Percentiles rank a stretch among this genome's conserved stretches.
Conservation (phyloP, 2,329 filamentous ascomycete genomes). For the Fusarium sp. region DNA sequence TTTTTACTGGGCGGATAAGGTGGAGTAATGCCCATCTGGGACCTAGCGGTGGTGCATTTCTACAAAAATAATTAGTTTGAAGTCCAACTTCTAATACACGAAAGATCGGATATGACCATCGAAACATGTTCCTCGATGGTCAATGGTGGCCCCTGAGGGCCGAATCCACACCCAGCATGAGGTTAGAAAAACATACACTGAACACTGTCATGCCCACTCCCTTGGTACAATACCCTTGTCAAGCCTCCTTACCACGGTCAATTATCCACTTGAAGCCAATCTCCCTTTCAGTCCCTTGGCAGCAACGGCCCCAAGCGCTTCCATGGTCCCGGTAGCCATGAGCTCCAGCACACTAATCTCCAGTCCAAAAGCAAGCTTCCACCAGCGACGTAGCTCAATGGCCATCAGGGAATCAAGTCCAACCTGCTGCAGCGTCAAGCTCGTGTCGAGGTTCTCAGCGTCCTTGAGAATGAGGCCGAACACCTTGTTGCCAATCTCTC, state of each 20-base stretch:
- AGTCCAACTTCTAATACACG: background rate
- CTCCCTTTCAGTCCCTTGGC: background rate
- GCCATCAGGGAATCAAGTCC: constrained; percentile 2
- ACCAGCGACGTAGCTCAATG: constrained; percentile 2
- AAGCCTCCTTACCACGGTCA: background rate
- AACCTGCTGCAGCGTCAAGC: background rate
- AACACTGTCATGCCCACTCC: background rate
- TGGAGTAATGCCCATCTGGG: background rate
- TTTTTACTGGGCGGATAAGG: background rate
- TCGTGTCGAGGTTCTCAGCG: background rate
- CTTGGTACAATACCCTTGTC: background rate
- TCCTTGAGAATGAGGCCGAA: background rate
- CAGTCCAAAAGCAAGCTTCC: background rate
- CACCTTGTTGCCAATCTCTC: background rate
- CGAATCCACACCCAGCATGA: background rate
- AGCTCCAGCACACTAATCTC: constrained; percentile 1
- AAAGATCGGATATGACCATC: background rate
- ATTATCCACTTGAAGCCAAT: background rate
- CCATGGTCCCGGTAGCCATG: background rate
- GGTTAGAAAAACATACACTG: background rate
- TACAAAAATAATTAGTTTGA: background rate
- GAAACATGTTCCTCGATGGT: background rate
- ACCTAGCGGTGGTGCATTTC: background rate
- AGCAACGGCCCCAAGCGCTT: background rate
- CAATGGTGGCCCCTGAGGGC: background rate